A percentile compares a stretch with the other conserved stretches of the same genome.
Conservation (phyloP, 192 early-diverging fungal species). For the Entomortierella beljakovae region DNA sequence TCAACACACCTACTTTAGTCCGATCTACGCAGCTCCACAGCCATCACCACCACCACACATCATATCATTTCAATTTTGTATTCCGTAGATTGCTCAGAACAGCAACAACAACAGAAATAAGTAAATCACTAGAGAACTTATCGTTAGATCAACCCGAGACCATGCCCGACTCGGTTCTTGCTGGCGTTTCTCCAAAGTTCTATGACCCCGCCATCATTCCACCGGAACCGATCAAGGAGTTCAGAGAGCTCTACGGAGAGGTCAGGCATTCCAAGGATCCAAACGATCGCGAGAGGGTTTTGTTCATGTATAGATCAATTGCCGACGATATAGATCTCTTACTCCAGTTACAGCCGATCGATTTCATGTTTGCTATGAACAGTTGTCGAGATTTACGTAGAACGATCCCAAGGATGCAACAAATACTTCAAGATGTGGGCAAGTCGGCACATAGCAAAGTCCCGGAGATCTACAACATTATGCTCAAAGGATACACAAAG, state of each 20-base stretch:
- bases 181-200: neutral
- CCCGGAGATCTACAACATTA: slow-evolving; percentile 35
- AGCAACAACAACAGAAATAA: too few species aligned
- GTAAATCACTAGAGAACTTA: neutral
- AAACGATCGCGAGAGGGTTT: slow-evolving; percentile 18
- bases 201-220: slow-evolving; percentile 18
- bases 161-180: neutral
- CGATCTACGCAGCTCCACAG: too few species aligned
- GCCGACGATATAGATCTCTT: slow-evolving; percentile 29
- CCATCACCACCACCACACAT: too few species aligned
- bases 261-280: slow-evolving; percentile 10
- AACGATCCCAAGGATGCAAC: slow-evolving; percentile 32
- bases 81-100: too few species aligned
- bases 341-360: slow-evolving; percentile 28
- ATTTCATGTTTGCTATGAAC: slow-evolving; percentile 47
- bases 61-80: too few species aligned
- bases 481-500: slow-evolving; percentile 42
- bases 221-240: slow-evolving; percentile 28
- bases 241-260: slow-evolving; percentile 10
- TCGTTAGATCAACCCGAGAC: neutral
- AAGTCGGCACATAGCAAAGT: slow-evolving; percentile 4
- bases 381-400: slow-evolving; percentile 18
- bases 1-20: neutral
- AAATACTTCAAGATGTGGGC: slow-evolving; percentile 23
- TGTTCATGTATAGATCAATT: slow-evolving; percentile 19